Conservation (phyloP, 148 eudicot genomes). For the Heliosperma pusillum region DNA sequence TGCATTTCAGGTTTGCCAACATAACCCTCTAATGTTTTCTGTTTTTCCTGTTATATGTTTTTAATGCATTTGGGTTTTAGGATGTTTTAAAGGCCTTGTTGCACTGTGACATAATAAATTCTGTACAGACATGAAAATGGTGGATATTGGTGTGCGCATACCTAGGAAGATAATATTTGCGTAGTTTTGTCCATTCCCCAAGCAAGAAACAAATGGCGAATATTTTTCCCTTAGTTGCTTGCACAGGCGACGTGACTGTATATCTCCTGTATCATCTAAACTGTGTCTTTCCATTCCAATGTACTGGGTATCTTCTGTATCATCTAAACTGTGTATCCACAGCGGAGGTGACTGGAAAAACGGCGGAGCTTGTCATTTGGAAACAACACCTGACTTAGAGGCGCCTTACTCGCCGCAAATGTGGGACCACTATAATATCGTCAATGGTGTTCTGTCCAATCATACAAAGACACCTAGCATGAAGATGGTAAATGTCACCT, state of each 20-base stretch:
- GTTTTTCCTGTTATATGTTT: not conserved
- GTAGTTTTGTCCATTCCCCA: no score
- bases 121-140: not conserved
- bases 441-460: constrained; percentile 35
- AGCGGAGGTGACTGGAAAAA: constrained; percentile 82
- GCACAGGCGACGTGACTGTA: no score
- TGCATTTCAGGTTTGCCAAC: constrained; percentile 70
- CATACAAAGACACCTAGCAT: constrained; percentile 28
- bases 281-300: no score
- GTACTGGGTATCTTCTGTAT: no score
- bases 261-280: no score
- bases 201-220: no score
- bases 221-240: no score
- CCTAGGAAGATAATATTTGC: no score
- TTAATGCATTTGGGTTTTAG: not conserved
- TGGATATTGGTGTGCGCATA: no score
- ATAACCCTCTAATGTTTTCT: not conserved
- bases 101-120: not conserved
- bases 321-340: constrained; percentile 25
- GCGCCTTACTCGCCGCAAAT: constrained; percentile 28
- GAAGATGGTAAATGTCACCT: constrained; percentile 54
- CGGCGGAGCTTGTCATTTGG: constrained; percentile 70
- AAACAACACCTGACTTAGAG: constrained; percentile 53
- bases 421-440: constrained; percentile 36
- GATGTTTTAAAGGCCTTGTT: not conserved